Evolutionary conservation across 495 filamentous ascomycete species (phyloP), one percentile per base, ranked within the genome.

Genomic region (Apiosordaria backusii): DNA sequence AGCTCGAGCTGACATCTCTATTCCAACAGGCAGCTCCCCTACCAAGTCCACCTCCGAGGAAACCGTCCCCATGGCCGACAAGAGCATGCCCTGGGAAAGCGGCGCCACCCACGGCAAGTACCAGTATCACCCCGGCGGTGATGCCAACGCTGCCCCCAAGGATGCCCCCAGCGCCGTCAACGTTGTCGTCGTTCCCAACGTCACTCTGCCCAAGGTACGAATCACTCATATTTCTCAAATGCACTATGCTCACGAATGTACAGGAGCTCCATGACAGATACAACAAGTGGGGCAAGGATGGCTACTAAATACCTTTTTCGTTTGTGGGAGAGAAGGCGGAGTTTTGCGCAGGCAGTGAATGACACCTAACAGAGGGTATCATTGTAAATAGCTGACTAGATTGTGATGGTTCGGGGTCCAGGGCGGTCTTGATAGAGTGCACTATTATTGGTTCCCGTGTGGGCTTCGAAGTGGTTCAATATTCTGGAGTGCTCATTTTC

Each of bases 201-300:
- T 98, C 72, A 93, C 88, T 74, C 80, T 98, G 62, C 93, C 96
- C 71, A 96, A 90, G 89, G 92, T 96, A 86, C 57, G 71, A n/a
- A 19, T 15, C 16, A 15, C 10, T 45, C 5, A 13, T 27, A 19
- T 6, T 13, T 35, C 19, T 19, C 15, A 25, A 63, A 45, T 10
- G 57, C 18, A 29, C n/a, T 26, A 65, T 27, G 40, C 60, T 57
- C 57, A 71, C 71, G 78, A 61, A 55, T 55, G n/a, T 67, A 54
- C 68, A 97, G 95, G 81, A 86, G 60, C 85, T 96, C 64, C 95
- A 99, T 81, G 95, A 98, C 71, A 88, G 88, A 77, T 98, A 87
- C 85, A 99, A 99, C 87, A 99, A 99, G 86, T 97, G 89, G 85
- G 95, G 94, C 79, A 98, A 97, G 87, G 95, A 97, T 7, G 82